phyloP scores from a whole-genome alignment of 257 asterid species.

The Lycium barbarum region DNA sequence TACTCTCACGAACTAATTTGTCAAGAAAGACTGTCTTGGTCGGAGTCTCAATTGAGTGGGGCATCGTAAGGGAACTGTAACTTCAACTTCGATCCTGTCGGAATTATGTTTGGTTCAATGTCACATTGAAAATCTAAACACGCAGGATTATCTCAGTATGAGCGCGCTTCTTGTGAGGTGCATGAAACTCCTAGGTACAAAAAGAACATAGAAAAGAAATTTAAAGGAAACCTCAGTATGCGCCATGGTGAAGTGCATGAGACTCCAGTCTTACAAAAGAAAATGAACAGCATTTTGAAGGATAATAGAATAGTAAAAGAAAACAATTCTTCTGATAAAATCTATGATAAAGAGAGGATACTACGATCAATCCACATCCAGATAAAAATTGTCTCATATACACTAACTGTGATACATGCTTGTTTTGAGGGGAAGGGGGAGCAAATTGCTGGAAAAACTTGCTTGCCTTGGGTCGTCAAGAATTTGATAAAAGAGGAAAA shows the following conservation, averaged over 20 bases:
- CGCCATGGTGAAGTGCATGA: background rate
- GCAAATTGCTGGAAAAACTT: conserved; percentile 3
- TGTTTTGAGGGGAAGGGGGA: conserved; percentile 24
- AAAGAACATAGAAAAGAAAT: no score
- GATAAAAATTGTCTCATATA: conserved; percentile 22
- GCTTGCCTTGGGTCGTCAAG: background rate
- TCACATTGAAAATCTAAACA: no score
- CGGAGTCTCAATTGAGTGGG: no score
- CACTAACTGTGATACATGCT: conserved; percentile 20
- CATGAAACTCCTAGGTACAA: background rate
- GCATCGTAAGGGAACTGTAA: background rate
- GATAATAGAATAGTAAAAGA: background rate
- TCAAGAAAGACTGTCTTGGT: background rate
- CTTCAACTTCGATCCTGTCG: background rate
- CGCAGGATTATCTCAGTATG: no score
- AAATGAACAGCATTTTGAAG: background rate
- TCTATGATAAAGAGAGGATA: background rate
- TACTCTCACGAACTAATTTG: background rate
- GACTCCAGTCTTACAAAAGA: background rate
- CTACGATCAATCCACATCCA: background rate
- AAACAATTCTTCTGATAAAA: background rate
- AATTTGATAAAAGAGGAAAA: background rate
- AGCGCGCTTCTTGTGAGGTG: background rate
- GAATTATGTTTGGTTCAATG: background rate
- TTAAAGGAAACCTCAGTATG: no score